Percentiles rank a stretch among this genome's conserved stretches.
Conservation (phyloP, 2,329 filamentous ascomycete genomes). For the Aspergillus hortae region DNA sequence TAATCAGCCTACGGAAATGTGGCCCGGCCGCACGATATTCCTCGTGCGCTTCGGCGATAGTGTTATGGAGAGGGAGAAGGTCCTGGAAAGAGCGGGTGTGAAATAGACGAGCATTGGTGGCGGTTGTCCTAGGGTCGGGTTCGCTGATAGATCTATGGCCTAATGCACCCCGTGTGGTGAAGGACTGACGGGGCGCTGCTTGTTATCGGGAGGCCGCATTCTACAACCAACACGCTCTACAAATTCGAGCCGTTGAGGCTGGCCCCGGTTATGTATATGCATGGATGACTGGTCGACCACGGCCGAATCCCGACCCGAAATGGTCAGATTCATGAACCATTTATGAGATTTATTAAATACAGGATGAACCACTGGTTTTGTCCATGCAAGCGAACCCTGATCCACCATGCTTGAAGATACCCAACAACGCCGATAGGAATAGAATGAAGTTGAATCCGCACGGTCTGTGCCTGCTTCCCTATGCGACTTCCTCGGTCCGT, state of each 20-base stretch:
- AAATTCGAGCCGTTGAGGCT: not conserved
- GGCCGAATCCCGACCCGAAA: constrained; percentile 1
- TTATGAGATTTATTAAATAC: constrained; percentile 9
- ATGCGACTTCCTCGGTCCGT: constrained; percentile 29
- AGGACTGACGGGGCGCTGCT: not conserved
- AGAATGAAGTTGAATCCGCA: constrained; percentile 6
- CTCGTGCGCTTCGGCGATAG: constrained; percentile 88
- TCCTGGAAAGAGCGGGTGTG: constrained; percentile 61
- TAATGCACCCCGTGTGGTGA: too few relatives aligned
- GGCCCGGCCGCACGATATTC: constrained; percentile 95
- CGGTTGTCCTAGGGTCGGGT: too few relatives aligned
- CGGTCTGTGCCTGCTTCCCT: constrained; percentile 7
- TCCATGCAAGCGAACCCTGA: constrained; percentile 15
- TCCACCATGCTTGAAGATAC: constrained; percentile 16
- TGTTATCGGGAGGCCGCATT: not conserved
- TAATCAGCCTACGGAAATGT: constrained; percentile 72
- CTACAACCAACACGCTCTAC: not conserved
- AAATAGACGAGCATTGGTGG: constrained; percentile 29
- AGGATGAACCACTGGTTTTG: constrained; percentile 13
- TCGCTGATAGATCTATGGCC: too few relatives aligned
- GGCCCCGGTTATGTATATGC: constrained; percentile 1
- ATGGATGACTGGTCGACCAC: constrained; percentile 1
- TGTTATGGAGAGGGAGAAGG: constrained; percentile 86
- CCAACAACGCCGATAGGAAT: constrained; percentile 18
- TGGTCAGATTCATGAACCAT: not conserved